Percentiles rank a stretch among this genome's conserved stretches.
phyloP scores from a whole-genome alignment of 2,329 filamentous ascomycete genomes.

The Talaromyces funiculosus region DNA sequence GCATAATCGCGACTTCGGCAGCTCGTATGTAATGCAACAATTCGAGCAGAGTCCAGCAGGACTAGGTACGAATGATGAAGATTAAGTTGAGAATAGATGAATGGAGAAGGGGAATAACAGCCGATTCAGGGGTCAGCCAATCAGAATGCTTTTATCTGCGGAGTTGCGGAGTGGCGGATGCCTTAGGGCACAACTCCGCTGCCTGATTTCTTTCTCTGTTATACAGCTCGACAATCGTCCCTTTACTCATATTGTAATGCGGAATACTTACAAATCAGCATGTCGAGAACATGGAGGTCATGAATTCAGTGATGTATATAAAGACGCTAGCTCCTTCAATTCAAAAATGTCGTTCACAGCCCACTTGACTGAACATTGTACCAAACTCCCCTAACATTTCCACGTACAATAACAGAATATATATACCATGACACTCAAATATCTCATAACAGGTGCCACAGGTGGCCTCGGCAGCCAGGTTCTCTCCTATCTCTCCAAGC shows the following conservation, averaged over 20 bases:
- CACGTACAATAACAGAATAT: not conserved
- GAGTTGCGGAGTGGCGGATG: not conserved
- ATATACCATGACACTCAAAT: constrained; percentile 28
- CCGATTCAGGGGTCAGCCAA: constrained; percentile 4
- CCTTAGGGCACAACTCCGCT: constrained; percentile 1
- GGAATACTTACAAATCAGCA: constrained; percentile 2
- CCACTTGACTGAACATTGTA: not conserved
- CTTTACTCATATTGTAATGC: not conserved
- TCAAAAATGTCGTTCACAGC: not conserved
- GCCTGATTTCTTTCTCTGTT: not conserved
- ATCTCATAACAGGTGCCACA: constrained; percentile 35
- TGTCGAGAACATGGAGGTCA: not conserved
- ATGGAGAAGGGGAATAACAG: not conserved
- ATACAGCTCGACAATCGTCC: not conserved
- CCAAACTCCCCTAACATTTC: not conserved
- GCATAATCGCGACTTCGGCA: not conserved
- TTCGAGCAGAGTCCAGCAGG: not conserved
- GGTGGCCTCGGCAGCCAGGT: constrained; percentile 33
- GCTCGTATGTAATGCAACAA: not conserved
- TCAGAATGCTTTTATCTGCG: not conserved
- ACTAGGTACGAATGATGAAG: not conserved
- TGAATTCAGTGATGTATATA: not conserved
- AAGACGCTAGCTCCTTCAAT: not conserved
- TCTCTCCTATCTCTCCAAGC: constrained; percentile 27
- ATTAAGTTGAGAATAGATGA: not conserved